Percentiles rank a stretch among this genome's conserved stretches.
Evolutionary conservation across 108 stramenopile species (phyloP).

Genomic region (Nannochloropsis granulata): DNA sequence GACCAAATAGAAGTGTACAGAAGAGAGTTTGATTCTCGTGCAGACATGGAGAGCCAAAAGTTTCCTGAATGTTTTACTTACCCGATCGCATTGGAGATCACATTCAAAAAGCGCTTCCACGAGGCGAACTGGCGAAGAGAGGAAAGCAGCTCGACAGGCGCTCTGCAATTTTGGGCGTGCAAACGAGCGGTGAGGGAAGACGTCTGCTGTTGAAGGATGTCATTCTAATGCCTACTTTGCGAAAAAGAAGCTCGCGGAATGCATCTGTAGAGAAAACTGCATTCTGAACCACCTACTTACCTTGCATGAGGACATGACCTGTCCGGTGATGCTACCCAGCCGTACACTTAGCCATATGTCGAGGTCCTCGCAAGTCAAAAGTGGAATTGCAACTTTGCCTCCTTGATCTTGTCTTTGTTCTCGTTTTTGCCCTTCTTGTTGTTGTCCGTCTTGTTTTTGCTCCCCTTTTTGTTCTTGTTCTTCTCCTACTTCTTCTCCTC

Average conservation of each 20-base stretch:
- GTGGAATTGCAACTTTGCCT: background rate
- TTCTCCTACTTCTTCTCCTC: background rate
- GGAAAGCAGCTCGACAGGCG: slow-evolving; percentile 13
- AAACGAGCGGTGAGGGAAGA: background rate
- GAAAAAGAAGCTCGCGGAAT: no score
- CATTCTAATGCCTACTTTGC: no score
- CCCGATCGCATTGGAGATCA: slow-evolving; percentile 24
- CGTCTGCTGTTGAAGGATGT: background rate
- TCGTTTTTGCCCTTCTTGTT: no score
- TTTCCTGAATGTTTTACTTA: background rate
- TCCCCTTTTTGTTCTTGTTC: no score
- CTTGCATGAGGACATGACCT: background rate
- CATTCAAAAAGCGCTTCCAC: slow-evolving; percentile 30
- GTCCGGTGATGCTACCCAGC: background rate
- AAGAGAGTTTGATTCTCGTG: background rate
- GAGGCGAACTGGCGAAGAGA: slow-evolving; percentile 25
- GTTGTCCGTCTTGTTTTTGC: no score
- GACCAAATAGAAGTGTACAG: background rate
- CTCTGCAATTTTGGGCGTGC: slow-evolving; percentile 2
- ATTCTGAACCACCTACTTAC: background rate
- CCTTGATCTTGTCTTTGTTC: background rate
- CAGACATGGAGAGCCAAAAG: no score
- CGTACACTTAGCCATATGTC: background rate
- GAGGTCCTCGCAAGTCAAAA: background rate
- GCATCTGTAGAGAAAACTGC: background rate